Percentiles rank a stretch among this genome's conserved stretches.
These are phyloP conservation scores for Sideroxylon spinosum DNA, from an alignment of 179 eudicot genomes.

Conservation along the genomic window DNA sequence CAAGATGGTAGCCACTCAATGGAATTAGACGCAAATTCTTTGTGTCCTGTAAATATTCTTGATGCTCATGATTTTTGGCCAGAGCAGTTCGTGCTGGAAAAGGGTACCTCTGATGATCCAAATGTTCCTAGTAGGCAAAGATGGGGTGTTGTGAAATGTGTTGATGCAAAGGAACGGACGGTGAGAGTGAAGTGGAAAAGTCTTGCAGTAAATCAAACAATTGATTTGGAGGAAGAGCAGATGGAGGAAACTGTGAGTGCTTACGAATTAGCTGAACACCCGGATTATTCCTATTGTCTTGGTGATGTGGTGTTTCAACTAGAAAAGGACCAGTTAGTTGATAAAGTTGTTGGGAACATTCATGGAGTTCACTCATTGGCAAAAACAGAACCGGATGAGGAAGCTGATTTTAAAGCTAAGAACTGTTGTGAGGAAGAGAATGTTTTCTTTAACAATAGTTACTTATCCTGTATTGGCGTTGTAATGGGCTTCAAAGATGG, in stretches of 20 bases:
- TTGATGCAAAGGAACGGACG: conserved; percentile 74
- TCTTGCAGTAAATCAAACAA: conserved; percentile 12
- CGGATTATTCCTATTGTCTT: conserved; percentile 54
- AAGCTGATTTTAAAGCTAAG: conserved; percentile 9
- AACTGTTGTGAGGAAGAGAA: conserved; percentile 17
- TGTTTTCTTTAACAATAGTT: conserved; percentile 24
- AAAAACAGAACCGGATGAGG: conserved; percentile 5
- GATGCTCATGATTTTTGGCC: conserved; percentile 92
- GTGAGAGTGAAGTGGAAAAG: conserved; percentile 61
- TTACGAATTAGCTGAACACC: conserved; percentile 88
- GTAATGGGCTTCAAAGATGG: conserved; percentile 61
- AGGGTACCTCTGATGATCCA: conserved; percentile 49
- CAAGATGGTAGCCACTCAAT: conserved; percentile 73
- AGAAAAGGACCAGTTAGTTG: conserved; percentile 24
- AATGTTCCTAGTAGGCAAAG: conserved; percentile 27
- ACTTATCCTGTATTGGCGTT: conserved; percentile 57
- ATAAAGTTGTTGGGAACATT: background rate
- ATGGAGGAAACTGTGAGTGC: conserved; percentile 80
- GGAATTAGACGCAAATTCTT: conserved; percentile 63
- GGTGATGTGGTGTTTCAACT: conserved; percentile 72
- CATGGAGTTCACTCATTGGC: background rate
- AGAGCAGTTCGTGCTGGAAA: conserved; percentile 65
- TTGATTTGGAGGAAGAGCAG: conserved; percentile 21
- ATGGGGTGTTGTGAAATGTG: conserved; percentile 73
- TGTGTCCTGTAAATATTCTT: conserved; percentile 47